Base-by-base conservation (phyloP, 805 yeast species). In the Starmerella roubikii region DNA sequence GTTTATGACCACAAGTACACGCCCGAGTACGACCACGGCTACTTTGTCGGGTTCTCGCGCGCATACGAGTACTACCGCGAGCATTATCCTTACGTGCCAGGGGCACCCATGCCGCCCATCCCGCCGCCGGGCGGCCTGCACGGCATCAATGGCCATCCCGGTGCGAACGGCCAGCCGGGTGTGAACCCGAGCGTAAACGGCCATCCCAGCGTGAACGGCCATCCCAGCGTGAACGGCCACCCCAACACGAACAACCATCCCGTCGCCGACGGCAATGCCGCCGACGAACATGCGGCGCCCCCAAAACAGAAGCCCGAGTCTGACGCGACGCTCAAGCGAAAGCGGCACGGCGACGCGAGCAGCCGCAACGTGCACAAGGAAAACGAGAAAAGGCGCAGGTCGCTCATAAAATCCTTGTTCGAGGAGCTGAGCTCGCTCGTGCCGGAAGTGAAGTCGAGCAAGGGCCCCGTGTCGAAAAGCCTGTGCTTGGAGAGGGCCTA, bases 351-450 rank as follows among this genome's bases (percentile, higher is more conserved):
- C 24, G 31, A 17, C 25, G 12, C n/a, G n/a, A 18, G 11, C 17
- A 24, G 27, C 26, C 29, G 69, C 17, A 37, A 47, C 32, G 63
- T 61, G 40, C 68, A 64, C 41, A 53, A 62, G 22, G 49, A 54
- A 17, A 56, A 60, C 31, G 68, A 64, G 38, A 59, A 64, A 49
- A 54, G 58, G 22, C 56, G 68, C 2, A 53, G 68, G 4, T 63
- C 60, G 39, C 42, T 46, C 25, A 65, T 64, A 46, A 61, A 60
- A 47, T 50, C 47, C 30, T 54, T 57, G 28, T 61, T 61, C 42
- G 55, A 55, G n/a, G 57, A 54, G 34, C 47, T 64, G 51, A 54
- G 61, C 35, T 37, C 45, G 9, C 44, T 63, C 36, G 60, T 64
- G 12, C 68, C 68, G 6, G 50, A 42, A 10, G 36, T 38, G 27